A percentile compares a stretch with the other conserved stretches of the same genome.
These are phyloP conservation scores for Sclerotinia trifoliorum DNA, from an alignment of 2,329 filamentous ascomycete species.

Conservation along the genomic window DNA sequence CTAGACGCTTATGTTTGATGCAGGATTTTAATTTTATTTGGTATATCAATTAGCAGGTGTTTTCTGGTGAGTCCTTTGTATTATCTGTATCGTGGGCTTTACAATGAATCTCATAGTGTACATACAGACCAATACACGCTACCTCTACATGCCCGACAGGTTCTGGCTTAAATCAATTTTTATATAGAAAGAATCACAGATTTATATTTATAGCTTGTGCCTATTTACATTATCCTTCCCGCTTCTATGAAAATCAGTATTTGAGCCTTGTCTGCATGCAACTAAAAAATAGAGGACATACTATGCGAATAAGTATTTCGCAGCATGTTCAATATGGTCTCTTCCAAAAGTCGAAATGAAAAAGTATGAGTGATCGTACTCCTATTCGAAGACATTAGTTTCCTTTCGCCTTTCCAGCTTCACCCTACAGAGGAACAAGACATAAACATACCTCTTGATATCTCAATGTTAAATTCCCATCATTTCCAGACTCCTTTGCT, in stretches of 20 bases:
- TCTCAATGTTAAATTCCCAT: conserved; percentile 69
- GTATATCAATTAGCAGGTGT: too few species aligned
- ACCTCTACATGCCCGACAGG: neutral
- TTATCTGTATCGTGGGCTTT: too few species aligned
- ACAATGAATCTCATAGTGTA: neutral
- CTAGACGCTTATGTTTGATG: neutral
- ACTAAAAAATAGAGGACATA: neutral
- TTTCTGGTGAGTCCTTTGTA: too few species aligned
- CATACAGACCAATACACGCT: neutral
- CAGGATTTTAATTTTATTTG: neutral
- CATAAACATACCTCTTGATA: conserved; percentile 66
- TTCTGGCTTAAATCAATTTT: neutral
- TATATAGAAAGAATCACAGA: neutral
- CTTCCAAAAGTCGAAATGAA: conserved; percentile 90
- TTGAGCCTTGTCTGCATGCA: neutral
- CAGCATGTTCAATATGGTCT: conserved; percentile 25
- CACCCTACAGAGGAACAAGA: neutral
- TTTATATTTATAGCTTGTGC: conserved; percentile 13
- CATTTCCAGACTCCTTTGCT: conserved; percentile 70
- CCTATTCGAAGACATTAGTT: conserved; percentile 46
- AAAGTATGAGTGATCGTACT: conserved; percentile 96
- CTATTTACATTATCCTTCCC: conserved; percentile 6
- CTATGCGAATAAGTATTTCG: conserved; percentile 25
- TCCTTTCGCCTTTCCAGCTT: neutral
- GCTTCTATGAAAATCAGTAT: conserved; percentile 21